These are phyloP conservation scores for Solanum neorickii DNA, from an alignment of 257 asterid species.

Conservation along the genomic window DNA sequence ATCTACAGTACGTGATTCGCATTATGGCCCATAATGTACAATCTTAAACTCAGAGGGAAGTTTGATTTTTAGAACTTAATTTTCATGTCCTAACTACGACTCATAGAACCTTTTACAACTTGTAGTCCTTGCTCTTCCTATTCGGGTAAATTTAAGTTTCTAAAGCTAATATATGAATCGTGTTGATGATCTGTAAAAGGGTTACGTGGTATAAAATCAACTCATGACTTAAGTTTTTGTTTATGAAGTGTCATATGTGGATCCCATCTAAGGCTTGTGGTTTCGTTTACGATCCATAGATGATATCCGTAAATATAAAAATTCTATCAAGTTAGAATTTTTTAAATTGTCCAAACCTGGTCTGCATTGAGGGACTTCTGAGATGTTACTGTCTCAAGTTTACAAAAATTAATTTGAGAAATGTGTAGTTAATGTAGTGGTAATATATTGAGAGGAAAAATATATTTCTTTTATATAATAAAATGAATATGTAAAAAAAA, in stretches of 20 bases:
- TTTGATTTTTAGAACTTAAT: neutral
- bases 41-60: neutral
- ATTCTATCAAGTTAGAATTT: neutral
- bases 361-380: neutral
- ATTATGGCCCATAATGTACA: neutral
- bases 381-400: neutral
- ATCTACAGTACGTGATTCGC: neutral
- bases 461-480: no score
- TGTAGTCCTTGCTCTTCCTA: neutral
- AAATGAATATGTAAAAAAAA: no score
- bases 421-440: no score
- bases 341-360: neutral
- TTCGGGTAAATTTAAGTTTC: neutral
- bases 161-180: no score
- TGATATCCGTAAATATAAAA: neutral
- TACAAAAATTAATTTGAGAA: no score
- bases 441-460: no score
- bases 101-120: neutral
- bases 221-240: neutral
- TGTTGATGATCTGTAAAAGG: no score
- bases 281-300: neutral
- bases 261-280: neutral
- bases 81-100: neutral
- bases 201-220: neutral
- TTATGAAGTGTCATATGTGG: neutral